Conservation (phyloP, 2,329 filamentous ascomycete species). For the Alternaria angustiovoidea region DNA sequence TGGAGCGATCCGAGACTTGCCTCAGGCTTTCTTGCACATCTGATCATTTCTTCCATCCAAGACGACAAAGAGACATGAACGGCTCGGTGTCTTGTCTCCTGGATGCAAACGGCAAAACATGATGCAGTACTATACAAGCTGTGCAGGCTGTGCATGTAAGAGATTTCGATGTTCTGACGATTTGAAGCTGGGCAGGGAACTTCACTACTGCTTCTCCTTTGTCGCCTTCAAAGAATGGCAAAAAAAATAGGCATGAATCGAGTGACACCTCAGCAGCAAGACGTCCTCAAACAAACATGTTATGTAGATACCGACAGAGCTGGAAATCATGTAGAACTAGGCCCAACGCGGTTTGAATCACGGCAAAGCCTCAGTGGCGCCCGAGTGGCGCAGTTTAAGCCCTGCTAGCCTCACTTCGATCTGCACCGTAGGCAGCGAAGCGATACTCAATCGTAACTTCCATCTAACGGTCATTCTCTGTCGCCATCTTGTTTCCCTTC, state of each 20-base stretch:
- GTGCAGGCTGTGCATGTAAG: background rate
- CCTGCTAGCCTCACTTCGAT: constrained; percentile 4
- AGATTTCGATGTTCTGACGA: background rate
- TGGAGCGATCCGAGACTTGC: background rate
- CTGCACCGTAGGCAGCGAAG: background rate
- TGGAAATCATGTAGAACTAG: background rate
- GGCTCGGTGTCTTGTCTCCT: background rate
- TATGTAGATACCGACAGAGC: background rate
- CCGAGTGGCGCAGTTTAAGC: constrained; percentile 1
- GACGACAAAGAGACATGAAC: background rate
- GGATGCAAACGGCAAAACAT: background rate
- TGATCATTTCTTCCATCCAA: background rate
- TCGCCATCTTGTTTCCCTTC: background rate
- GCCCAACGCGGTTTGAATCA: background rate
- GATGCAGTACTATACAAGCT: background rate
- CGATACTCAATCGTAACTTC: constrained; percentile 3
- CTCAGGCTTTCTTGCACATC: background rate
- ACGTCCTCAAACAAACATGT: background rate
- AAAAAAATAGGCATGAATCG: background rate
- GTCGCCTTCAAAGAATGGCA: background rate
- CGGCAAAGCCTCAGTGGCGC: constrained; percentile 5
- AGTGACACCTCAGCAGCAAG: no score
- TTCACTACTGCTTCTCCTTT: background rate
- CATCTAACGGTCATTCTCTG: background rate
- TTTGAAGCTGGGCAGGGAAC: no score